These are phyloP conservation scores for Kwoniella heveanensis DNA, from an alignment of 768 basidiomycete genomes.

Conservation along the genomic window DNA sequence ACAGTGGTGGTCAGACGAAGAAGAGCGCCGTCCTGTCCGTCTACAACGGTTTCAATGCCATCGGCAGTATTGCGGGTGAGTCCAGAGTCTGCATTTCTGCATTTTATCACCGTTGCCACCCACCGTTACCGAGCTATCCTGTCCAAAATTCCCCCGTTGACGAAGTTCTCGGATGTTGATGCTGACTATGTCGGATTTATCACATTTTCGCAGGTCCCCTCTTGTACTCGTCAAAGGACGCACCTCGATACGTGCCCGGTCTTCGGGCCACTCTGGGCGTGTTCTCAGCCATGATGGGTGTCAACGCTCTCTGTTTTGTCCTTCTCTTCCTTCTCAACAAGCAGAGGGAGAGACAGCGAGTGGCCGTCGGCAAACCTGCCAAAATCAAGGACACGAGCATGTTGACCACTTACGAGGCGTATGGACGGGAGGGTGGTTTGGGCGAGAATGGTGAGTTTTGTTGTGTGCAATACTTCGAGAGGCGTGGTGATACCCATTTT, in stretches of 20 bases:
- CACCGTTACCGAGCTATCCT: too few species aligned
- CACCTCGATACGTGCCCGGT: slow-evolving; percentile 41
- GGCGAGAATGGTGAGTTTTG: not conserved
- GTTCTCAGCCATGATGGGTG: slow-evolving; percentile 32
- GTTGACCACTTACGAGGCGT: slow-evolving; percentile 29
- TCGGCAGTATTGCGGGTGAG: slow-evolving; percentile 5
- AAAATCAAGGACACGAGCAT: slow-evolving; percentile 43
- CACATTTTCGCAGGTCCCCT: slow-evolving; percentile 48
- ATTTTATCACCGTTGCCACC: too few species aligned
- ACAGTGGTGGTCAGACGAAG: slow-evolving; percentile 49
- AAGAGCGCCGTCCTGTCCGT: slow-evolving; percentile 13
- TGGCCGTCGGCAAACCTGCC: slow-evolving; percentile 49
- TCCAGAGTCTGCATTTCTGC: not conserved
- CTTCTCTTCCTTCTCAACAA: slow-evolving; percentile 46
- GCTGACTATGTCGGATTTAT: too few species aligned
- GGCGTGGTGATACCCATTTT: not conserved
- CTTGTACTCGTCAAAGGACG: slow-evolving; percentile 49
- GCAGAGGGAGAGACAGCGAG: slow-evolving; percentile 40
- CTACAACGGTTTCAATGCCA: not conserved
- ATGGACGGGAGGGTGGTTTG: slow-evolving; percentile 15
- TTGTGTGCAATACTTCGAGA: not conserved
- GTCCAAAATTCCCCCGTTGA: too few species aligned
- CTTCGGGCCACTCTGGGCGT: slow-evolving; percentile 39
- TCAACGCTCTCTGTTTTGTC: slow-evolving; percentile 37
- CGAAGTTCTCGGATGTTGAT: too few species aligned